Evolutionary conservation across 306 rosid genomes (phyloP), one percentile per base, ranked within the genome.

Genomic region (Cyclanthera cordifolia): DNA sequence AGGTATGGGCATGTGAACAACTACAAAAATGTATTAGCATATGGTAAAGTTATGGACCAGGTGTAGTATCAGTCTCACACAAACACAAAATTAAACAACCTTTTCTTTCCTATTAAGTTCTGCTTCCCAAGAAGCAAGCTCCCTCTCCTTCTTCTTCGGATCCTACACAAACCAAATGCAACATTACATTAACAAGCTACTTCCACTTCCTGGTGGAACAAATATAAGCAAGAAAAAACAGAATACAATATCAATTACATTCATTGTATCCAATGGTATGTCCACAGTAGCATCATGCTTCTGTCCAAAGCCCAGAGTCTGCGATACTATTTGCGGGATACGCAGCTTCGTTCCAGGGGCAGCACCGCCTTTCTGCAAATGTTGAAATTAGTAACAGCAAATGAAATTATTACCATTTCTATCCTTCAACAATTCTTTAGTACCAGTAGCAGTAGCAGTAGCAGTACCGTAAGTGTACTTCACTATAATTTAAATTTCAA

Each of bases 41-140:
- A 63, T 39, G 5, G 69, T 41, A 32, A 21, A 41, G 15, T 39
- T 19, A 39, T 61, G 51, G 55, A 21, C 25, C 27, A 59, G 39
- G 19, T 56, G 73, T n/a, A 49, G 55, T 49, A 56, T 21, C 17
- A 46, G 5, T 16, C 58, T 24, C 19, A 32, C 37, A 32, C 37
- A 45, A 14, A 13, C 53, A 65, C 54, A 65, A 65, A 46, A 65
- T 65, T 45, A 63, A 24, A 21, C 14, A 53, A 89, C 98, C 93
- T 83, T 84, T 79, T 92, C 98, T 77, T 82, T 87, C 83, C 81
- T 82, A 76, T 75, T 88, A 51, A 94, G 88, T 80, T 94, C 97
- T 6, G 95, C 91, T 79, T 90, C 99, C 95, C 99, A 90, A 30
- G 72, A 59, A 73, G 96, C 95, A 78, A 94, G 91, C 78, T 94